Evolutionary conservation across 2,329 filamentous ascomycete species (phyloP), one percentile per base, ranked within the genome.

Genomic region (Uncinocarpus reesii): DNA sequence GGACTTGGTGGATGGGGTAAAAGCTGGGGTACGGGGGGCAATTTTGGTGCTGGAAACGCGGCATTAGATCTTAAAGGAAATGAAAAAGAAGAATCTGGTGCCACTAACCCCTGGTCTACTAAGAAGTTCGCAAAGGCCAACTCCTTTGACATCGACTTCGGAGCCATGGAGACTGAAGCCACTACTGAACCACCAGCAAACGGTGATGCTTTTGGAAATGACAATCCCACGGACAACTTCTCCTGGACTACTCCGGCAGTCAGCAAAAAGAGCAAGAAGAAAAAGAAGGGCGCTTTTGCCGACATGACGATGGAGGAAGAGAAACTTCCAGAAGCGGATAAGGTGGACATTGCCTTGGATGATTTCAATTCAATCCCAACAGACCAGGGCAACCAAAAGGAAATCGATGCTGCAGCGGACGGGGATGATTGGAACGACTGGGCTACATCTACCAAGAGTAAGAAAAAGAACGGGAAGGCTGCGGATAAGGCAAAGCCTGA

Each of bases 1-100:
- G 63, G 65, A 2, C 74, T 83, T 56, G n/a, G 23, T 11, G 73
- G 78, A 32, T 84, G 80, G 78, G 78, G 78, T 28, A 72, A 73
- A 50, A 76, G 71, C 54, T 82, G 79, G 77, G 71, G 65, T 52
- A 72, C 74, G n/a, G 74, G 66, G 21, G 54, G 65, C 15, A 62
- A 58, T 42, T 59, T 61, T 11, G 49, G 50, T 37, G 55, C 4
- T 26, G 42, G 42, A 7, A 7, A 10, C 24, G n/a, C n/a, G 1
- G 20, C 16, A 20, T 11, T 10, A 60, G 59, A n/a, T 31, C 20
- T 34, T 50, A 54, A n/a, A 2, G 29, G 7, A 6, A 55, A 56
- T 42, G 53, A 51, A n/a, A 57, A 56, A 47, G 55, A 60, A 47
- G 63, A 57, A 18, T 42, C 55, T 47, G 55, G 48, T 8, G 55